These are phyloP conservation scores for Jamesozyma spencerorum DNA, from an alignment of 805 yeast genomes.

Conservation along the genomic window DNA sequence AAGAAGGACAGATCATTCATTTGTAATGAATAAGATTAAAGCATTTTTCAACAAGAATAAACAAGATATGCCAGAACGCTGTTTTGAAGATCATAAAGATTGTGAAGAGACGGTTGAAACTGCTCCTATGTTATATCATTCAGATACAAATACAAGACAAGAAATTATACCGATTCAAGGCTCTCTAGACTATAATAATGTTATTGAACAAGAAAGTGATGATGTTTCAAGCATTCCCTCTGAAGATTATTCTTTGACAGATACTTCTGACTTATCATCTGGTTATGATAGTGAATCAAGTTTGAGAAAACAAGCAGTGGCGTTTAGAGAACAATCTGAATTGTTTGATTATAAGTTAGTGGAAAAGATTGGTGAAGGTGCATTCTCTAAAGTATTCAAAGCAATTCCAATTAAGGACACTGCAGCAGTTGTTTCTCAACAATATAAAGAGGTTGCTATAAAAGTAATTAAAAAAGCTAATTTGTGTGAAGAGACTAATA, in stretches of 20 bases:
- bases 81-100: not conserved
- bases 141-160: too few relatives aligned
- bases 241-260: not conserved
- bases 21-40: conserved; percentile 13
- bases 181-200: too few relatives aligned
- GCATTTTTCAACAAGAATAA: conserved; percentile 8
- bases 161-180: too few relatives aligned
- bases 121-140: too few relatives aligned
- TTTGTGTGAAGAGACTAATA: conserved; percentile 42
- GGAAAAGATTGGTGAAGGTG: conserved; percentile 68
- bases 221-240: not conserved
- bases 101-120: too few relatives aligned
- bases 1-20: too few relatives aligned
- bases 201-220: not conserved
- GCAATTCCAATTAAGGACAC: conserved; percentile 33
- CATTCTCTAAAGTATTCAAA: conserved; percentile 65
- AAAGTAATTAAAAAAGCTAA: conserved; percentile 60
- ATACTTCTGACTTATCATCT: conserved; percentile 1
- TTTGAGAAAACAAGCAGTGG: conserved; percentile 8
- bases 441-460: conserved; percentile 36
- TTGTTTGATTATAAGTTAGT: conserved; percentile 33
- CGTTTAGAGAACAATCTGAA: conserved; percentile 30
- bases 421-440: conserved; percentile 6
- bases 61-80: not conserved
- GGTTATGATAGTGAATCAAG: conserved; percentile 1